Percentiles rank a stretch among this genome's conserved stretches.
Conservation (phyloP, 441 rosid species). For the Eutrema salsugineum region DNA sequence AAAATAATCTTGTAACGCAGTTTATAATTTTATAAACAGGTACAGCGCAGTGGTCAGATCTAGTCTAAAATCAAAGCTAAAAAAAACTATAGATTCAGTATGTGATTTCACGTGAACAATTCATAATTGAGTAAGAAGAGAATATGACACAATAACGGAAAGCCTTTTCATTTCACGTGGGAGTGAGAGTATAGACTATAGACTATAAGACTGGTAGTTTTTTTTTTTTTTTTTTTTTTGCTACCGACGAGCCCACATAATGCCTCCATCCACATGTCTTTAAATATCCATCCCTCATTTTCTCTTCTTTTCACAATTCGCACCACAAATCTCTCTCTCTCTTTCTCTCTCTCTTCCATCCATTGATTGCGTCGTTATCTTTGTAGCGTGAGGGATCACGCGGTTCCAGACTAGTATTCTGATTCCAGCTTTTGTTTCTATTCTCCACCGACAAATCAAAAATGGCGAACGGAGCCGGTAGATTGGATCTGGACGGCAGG, state of each 20-base stretch:
- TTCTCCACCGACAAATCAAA: constrained; percentile 17
- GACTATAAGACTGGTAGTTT: no score
- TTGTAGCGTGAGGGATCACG: constrained; percentile 1
- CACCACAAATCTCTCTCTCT: neutral
- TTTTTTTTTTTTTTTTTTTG: no score
- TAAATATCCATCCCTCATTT: neutral
- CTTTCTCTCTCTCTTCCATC: neutral
- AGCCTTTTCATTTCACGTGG: neutral
- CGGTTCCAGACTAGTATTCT: neutral
- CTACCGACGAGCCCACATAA: neutral
- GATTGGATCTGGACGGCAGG: constrained; percentile 85
- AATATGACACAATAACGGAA: neutral
- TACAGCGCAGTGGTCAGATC: neutral
- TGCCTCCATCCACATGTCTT: neutral
- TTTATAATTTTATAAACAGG: no score
- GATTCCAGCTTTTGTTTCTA: neutral
- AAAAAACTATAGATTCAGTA: neutral
- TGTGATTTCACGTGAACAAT: neutral
- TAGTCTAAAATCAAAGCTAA: neutral
- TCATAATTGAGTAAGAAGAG: constrained; percentile 1
- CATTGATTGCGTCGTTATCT: neutral
- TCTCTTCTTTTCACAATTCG: neutral
- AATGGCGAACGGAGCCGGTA: constrained; percentile 52
- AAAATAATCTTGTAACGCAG: no score
- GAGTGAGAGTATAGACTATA: neutral